Conservation (phyloP, 2,329 filamentous ascomycete species). For the Aspergillus calidoustus region DNA sequence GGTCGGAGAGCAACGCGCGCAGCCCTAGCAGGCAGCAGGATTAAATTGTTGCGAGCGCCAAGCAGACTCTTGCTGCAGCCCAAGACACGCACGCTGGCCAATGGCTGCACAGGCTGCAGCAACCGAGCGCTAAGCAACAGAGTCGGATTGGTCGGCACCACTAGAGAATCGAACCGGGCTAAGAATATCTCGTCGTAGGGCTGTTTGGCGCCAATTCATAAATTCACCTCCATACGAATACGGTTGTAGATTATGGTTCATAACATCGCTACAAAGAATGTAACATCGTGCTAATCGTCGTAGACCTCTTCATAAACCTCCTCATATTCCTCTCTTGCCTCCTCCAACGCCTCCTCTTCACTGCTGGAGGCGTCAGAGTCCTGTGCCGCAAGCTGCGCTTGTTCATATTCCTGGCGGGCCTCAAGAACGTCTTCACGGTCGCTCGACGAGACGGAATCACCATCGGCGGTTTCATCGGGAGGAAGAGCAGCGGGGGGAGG, state of each 20-base stretch:
- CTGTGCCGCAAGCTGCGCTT: conserved; percentile 1
- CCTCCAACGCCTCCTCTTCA: conserved; percentile 9
- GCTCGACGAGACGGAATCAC: conserved; percentile 3
- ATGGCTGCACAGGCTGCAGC: neutral
- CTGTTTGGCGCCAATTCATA: neutral
- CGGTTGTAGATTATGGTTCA: neutral
- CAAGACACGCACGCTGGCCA: neutral
- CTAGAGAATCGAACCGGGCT: neutral
- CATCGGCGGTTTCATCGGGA: conserved; percentile 8
- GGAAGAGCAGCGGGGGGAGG: conserved; percentile 8
- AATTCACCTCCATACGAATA: neutral
- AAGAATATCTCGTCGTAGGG: neutral
- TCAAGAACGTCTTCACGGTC: conserved; percentile 12
- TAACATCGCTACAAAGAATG: neutral
- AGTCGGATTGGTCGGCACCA: neutral
- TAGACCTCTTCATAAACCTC: conserved; percentile 9
- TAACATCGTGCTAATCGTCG: neutral
- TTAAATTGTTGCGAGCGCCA: neutral
- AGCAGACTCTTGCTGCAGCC: neutral
- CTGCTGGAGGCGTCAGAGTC: conserved; percentile 14
- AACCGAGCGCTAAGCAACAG: neutral
- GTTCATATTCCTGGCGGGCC: conserved; percentile 12
- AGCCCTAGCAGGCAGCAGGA: neutral
- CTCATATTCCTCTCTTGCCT: conserved; percentile 9
- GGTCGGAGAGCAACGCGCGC: neutral